These are phyloP conservation scores for Cyberlindnera petersonii DNA, from an alignment of 805 yeast genomes.

Conservation along the genomic window DNA sequence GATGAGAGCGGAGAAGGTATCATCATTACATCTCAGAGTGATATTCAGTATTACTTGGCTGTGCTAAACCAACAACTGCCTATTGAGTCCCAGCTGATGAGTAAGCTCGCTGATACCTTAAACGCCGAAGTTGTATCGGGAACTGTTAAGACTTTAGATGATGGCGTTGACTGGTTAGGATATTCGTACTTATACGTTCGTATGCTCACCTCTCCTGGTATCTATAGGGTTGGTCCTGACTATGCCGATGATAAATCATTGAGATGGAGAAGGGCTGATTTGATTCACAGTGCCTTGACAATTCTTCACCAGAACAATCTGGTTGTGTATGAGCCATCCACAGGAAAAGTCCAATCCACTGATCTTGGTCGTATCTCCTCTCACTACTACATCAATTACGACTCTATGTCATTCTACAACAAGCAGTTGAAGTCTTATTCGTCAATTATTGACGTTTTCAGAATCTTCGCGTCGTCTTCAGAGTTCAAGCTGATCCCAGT, in stretches of 20 bases:
- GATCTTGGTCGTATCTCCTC: constrained; percentile 85
- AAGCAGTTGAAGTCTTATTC: constrained; percentile 59
- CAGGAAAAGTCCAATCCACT: constrained; percentile 50
- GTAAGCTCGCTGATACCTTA: constrained; percentile 63
- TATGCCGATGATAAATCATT: constrained; percentile 49
- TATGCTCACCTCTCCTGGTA: constrained; percentile 65
- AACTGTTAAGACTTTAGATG: constrained; percentile 51
- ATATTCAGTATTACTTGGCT: constrained; percentile 84
- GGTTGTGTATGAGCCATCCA: constrained; percentile 49
- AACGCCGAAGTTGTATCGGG: constrained; percentile 89
- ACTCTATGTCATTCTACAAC: constrained; percentile 67
- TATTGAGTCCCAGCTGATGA: constrained; percentile 81
- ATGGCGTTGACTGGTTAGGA: constrained; percentile 78
- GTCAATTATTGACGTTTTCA: constrained; percentile 67
- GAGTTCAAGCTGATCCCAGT: constrained; percentile 85
- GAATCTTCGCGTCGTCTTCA: constrained; percentile 73
- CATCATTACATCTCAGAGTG: constrained; percentile 81
- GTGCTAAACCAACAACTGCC: constrained; percentile 89
- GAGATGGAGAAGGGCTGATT: constrained; percentile 53
- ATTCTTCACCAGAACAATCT: constrained; percentile 54
- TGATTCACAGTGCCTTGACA: constrained; percentile 73
- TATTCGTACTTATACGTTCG: constrained; percentile 76
- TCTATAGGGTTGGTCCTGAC: constrained; percentile 73
- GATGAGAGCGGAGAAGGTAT: constrained; percentile 93
- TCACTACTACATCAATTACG: constrained; percentile 73